Percentiles rank a stretch among this genome's conserved stretches.
These are phyloP conservation scores for Claviceps paspali DNA, from an alignment of 2,329 filamentous ascomycete species.

Conservation along the genomic window DNA sequence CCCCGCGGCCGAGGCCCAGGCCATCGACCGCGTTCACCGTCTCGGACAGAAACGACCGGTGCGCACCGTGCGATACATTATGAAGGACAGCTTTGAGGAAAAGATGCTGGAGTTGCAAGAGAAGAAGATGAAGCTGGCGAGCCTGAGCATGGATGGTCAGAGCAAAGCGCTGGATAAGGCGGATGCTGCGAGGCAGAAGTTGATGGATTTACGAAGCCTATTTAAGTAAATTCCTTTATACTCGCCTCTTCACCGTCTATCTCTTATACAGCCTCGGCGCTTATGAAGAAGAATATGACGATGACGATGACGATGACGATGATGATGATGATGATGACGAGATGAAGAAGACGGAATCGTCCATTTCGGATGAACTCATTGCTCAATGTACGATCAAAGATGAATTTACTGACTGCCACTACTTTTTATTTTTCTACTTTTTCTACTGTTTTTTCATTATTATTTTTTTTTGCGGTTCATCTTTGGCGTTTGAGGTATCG, in stretches of 20 bases:
- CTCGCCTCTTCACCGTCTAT: conserved; percentile 7
- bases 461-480: neutral
- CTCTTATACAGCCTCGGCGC: neutral
- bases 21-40: conserved; percentile 82
- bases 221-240: conserved; percentile 29
- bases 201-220: conserved; percentile 42
- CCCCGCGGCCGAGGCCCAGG: conserved; percentile 85
- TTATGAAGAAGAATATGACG: neutral
- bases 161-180: conserved; percentile 36
- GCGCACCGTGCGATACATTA: conserved; percentile 75
- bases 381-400: neutral
- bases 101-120: conserved; percentile 81
- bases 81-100: conserved; percentile 82
- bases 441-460: too few species aligned
- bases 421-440: neutral
- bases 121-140: conserved; percentile 85
- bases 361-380: neutral
- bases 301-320: too few species aligned
- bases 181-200: conserved; percentile 43
- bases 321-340: neutral
- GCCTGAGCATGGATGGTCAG: conserved; percentile 62
- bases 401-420: too few species aligned
- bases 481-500: neutral
- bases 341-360: neutral
- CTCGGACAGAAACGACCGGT: conserved; percentile 83